Evolutionary conservation across 768 basidiomycete genomes (phyloP), one percentile per base, ranked within the genome.

Genomic region (Tylopilus sp.): DNA sequence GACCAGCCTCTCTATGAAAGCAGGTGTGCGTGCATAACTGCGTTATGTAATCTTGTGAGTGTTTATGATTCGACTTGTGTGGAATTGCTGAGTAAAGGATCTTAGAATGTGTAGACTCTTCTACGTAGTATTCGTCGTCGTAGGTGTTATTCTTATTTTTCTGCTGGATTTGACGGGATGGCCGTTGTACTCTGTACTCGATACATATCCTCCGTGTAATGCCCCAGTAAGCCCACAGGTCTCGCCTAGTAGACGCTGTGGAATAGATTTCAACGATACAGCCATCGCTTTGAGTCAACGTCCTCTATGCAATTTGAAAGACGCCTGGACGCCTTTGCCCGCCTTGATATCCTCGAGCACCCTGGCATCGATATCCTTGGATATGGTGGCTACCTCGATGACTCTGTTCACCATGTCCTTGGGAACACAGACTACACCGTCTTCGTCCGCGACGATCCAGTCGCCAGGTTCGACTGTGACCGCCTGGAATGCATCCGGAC

Each of bases 371-470:
- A 87, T 71, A 45, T 80, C 78, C 60, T 78, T 75, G 16, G 80
- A 84, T 59, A 77, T 77, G 26, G 63, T 57, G n/a, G 87, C 90
- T 22, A 80, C 49, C 36, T 81, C 75, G 6, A 83, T 59, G 1
- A 91, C 90, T 52, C 79, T 65, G 17, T 70, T 71, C 31, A 82
- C 76, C 42, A 85, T 57, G 4, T 69, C 72, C 30, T 66, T 70
- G 3, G 91, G 86, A 25, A 96, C 80, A 61, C 85, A 89, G 3
- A 98, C 89, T 1, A 95, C 90, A 2, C 95, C 93, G 65, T 97
- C 89, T 52, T 84, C 79, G 68, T 97, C 94, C 24, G 85, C 92
- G n/a, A 94, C 67, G 44, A 96, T 79, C 78, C 85, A 81, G 67
- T 95, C 93, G 3, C 85, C 88, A 3, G 93, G 86, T 17, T 80